Evolutionary conservation across 441 rosid species (phyloP).

Genomic region (Mallotus japonicus): DNA sequence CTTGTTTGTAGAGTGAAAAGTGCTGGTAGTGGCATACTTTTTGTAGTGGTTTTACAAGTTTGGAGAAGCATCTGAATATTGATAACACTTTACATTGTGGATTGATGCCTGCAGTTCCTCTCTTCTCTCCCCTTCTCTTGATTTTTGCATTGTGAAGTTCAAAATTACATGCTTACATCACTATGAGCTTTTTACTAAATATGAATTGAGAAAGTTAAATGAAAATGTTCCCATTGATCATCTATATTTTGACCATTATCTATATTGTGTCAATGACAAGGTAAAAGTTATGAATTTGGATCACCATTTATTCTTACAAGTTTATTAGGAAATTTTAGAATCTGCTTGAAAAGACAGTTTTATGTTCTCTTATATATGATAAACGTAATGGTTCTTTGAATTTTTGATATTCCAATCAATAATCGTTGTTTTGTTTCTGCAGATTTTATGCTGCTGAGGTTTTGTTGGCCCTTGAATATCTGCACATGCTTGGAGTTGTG

Average conservation of each 20-base stretch:
- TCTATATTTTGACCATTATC: too few relatives aligned
- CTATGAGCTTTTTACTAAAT: too few relatives aligned
- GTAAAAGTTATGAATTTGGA: too few relatives aligned
- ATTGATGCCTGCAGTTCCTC: background rate
- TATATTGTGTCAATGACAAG: background rate
- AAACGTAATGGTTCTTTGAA: background rate
- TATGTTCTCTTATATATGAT: background rate
- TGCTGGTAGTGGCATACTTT: background rate
- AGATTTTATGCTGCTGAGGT: conserved; percentile 96
- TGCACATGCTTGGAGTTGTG: conserved; percentile 97
- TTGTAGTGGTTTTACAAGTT: background rate
- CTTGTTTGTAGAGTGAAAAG: background rate
- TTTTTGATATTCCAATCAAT: background rate
- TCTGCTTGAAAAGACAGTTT: background rate
- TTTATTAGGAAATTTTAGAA: background rate
- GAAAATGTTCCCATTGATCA: too few relatives aligned
- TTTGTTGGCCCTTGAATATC: conserved; percentile 89
- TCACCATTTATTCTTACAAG: too few relatives aligned
- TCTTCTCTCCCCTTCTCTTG: background rate
- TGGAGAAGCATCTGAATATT: background rate
- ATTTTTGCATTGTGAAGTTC: background rate
- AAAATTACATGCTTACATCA: background rate
- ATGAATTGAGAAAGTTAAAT: too few relatives aligned
- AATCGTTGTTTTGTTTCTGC: conserved; percentile 20
- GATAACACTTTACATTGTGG: background rate